Conservation (phyloP, 345 rosid species). For the Citrus australasica region DNA sequence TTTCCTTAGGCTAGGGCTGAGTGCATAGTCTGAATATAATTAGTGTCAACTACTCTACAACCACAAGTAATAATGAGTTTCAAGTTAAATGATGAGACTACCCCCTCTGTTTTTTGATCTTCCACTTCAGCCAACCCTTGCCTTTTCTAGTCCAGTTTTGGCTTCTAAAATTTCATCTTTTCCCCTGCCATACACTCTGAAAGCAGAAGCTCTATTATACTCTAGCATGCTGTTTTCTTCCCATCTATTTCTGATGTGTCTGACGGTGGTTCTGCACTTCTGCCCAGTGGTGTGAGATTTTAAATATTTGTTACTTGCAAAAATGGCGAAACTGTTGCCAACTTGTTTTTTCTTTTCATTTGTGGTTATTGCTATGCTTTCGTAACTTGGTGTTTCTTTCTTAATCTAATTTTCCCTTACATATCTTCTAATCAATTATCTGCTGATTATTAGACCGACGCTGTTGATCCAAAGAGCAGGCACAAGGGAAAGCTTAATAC, state of each 20-base stretch:
- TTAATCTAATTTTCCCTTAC: background rate
- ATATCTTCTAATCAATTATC: constrained; percentile 6
- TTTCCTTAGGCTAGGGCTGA: background rate
- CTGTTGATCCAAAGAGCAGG: constrained; percentile 97
- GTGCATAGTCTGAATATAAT: background rate
- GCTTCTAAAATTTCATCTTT: background rate
- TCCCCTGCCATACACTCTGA: background rate
- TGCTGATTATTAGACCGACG: constrained; percentile 50
- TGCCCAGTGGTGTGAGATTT: background rate
- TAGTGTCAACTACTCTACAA: background rate
- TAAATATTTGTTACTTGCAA: background rate
- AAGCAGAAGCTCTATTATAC: background rate
- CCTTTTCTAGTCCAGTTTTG: background rate
- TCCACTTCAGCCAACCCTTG: background rate
- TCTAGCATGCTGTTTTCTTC: background rate
- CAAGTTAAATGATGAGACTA: background rate
- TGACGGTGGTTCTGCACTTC: background rate
- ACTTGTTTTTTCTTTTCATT: background rate
- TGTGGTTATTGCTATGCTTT: background rate
- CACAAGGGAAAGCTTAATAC: constrained; percentile 97
- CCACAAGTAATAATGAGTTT: background rate
- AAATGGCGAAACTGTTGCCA: background rate
- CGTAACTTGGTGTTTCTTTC: background rate
- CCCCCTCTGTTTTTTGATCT: background rate
- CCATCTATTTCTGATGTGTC: background rate